Evolutionary conservation across 805 yeast species (phyloP).

Genomic region (Sugiyamaella boreocaroliniensis): DNA sequence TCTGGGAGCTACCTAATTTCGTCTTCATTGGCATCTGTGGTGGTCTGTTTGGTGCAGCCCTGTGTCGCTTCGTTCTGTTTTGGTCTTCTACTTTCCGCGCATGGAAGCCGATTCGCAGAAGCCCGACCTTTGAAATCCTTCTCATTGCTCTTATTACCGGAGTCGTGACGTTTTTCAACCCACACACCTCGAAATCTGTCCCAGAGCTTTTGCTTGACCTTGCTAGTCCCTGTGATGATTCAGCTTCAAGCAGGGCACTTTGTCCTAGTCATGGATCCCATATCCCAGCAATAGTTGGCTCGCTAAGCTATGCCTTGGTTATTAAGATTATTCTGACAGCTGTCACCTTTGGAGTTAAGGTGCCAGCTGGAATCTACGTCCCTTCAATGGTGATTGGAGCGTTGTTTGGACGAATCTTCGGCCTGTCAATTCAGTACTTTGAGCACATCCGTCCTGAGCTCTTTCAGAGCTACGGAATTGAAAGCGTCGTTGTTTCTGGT

Average conservation of each 20-base stretch:
- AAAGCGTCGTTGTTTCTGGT: constrained; percentile 62
- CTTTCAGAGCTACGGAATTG: not conserved
- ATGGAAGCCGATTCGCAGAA: constrained; percentile 29
- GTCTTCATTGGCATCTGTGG: constrained; percentile 46
- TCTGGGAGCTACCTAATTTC: constrained; percentile 42
- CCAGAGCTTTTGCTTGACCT: constrained; percentile 44
- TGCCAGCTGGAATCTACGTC: constrained; percentile 56
- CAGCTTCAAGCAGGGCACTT: constrained; percentile 12
- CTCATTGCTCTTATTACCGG: constrained; percentile 42
- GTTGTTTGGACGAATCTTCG: constrained; percentile 47
- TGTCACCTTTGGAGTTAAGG: constrained; percentile 50
- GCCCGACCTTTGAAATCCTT: constrained; percentile 42
- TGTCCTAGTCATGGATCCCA: constrained; percentile 27
- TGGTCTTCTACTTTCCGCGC: constrained; percentile 40
- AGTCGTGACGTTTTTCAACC: constrained; percentile 41
- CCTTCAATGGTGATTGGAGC: constrained; percentile 63
- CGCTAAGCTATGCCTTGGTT: constrained; percentile 38
- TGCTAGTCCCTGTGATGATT: constrained; percentile 41
- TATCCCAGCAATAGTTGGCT: constrained; percentile 31
- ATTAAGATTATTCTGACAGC: constrained; percentile 43
- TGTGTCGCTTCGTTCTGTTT: constrained; percentile 40
- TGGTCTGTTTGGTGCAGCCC: constrained; percentile 47
- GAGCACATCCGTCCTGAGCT: constrained; percentile 26
- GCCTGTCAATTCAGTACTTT: constrained; percentile 38
- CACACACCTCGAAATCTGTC: constrained; percentile 43